phyloP scores from a whole-genome alignment of 192 early-diverging fungal genomes.

The Umbelopsis ramanniana region DNA sequence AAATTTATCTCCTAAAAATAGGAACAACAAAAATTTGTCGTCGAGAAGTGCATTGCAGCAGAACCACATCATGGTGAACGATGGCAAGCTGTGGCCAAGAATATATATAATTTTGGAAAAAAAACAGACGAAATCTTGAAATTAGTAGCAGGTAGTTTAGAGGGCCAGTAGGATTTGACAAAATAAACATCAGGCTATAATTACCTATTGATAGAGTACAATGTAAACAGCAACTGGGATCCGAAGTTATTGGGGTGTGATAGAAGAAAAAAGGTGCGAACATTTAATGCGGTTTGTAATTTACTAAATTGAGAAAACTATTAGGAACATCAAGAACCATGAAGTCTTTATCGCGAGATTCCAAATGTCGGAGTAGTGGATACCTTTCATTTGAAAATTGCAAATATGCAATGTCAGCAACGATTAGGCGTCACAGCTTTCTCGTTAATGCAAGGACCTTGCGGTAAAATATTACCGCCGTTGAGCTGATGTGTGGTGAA shows the following conservation, averaged over 20 bases:
- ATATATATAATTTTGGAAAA: conserved; percentile 70
- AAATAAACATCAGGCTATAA: no score
- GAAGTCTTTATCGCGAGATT: no score
- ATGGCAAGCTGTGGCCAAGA: conserved; percentile 86
- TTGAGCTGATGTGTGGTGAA: conserved; percentile 7
- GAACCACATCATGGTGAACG: conserved; percentile 90
- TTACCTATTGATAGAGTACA: no score
- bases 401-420: neutral
- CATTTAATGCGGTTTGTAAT: no score
- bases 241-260: no score
- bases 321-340: no score
- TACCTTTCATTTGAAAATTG: neutral
- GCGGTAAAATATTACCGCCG: conserved; percentile 2
- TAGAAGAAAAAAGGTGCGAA: no score
- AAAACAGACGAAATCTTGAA: conserved; percentile 63
- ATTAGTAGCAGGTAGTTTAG: conserved; percentile 42
- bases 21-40: conserved; percentile 55
- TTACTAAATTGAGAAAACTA: no score
- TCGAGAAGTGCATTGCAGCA: conserved; percentile 71
- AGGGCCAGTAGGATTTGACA: conserved; percentile 1
- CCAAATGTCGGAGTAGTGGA: neutral
- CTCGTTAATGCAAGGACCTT: neutral
- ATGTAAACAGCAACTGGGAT: no score
- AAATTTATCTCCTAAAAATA: neutral
- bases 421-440: no score